Conservation (phyloP, 441 rosid species). For the Theobroma grandiflorum region DNA sequence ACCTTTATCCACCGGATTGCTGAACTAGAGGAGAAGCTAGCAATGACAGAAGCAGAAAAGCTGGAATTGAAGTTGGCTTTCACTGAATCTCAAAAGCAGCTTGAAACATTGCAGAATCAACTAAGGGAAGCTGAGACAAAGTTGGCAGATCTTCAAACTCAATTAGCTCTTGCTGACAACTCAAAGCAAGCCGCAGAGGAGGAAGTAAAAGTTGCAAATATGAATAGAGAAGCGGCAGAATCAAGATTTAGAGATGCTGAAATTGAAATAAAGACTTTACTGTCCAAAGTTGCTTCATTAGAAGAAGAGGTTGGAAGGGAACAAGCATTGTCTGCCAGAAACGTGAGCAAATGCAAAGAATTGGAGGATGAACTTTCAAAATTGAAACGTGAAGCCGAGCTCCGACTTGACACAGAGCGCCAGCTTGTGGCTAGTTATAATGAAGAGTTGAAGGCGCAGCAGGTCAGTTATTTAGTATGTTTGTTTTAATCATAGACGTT, state of each 20-base stretch:
- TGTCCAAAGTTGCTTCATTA: constrained; percentile 51
- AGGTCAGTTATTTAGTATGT: constrained; percentile 52
- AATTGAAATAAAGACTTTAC: constrained; percentile 61
- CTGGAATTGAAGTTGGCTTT: constrained; percentile 54
- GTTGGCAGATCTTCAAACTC: constrained; percentile 51
- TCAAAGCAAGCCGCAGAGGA: constrained; percentile 62
- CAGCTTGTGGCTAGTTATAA: constrained; percentile 42
- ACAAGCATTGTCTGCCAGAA: constrained; percentile 52
- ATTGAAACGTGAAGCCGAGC: constrained; percentile 53
- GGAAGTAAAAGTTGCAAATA: constrained; percentile 52
- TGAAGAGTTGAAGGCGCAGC: constrained; percentile 58
- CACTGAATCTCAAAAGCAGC: constrained; percentile 47
- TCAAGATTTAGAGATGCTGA: constrained; percentile 58
- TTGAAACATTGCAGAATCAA: constrained; percentile 43
- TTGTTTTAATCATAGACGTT: background rate
- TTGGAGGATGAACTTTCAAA: constrained; percentile 66
- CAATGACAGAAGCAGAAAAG: constrained; percentile 68
- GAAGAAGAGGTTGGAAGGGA: constrained; percentile 59
- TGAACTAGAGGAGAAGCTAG: constrained; percentile 64
- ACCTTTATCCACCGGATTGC: constrained; percentile 54
- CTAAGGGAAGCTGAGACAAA: constrained; percentile 48
- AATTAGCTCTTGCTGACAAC: constrained; percentile 50
- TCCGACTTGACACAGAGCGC: constrained; percentile 44
- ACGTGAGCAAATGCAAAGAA: constrained; percentile 46
- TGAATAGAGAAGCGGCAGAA: constrained; percentile 57